Conservation (phyloP, 73 alveolate genomes). For the Stentor roeselii region DNA sequence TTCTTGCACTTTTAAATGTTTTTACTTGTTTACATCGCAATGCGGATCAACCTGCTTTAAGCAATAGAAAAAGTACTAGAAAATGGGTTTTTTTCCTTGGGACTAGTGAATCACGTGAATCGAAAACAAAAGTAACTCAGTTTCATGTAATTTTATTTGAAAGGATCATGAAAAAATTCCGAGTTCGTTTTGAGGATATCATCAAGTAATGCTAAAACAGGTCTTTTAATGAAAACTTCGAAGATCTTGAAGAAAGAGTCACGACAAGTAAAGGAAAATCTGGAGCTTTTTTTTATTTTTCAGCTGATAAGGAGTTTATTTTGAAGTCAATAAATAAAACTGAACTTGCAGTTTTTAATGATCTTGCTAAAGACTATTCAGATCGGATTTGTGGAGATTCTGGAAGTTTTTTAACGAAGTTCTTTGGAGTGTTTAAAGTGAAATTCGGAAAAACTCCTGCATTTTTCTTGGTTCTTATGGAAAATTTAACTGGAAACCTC, state of each 20-base stretch:
- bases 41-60: no score
- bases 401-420: not conserved
- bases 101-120: no score
- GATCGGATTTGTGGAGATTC: not conserved
- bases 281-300: constrained; percentile 16
- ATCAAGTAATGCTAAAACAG: not conserved
- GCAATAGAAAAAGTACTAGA: no score
- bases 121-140: no score
- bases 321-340: not conserved
- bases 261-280: not conserved
- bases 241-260: not conserved
- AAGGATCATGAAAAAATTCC: no score
- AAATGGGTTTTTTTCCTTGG: no score
- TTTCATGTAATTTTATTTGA: no score
- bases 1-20: no score
- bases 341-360: not conserved
- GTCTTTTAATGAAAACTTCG: not conserved
- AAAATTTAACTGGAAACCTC: not conserved
- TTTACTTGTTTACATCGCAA: no score
- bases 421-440: not conserved
- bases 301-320: not conserved
- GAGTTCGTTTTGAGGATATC: no score
- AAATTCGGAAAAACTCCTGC: not conserved
- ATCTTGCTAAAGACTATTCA: not conserved
- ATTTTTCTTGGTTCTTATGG: not conserved